Evolutionary conservation across 805 yeast genomes (phyloP), one percentile per base, ranked within the genome.

Genomic region (Saccharomycopsis guyanensis): DNA sequence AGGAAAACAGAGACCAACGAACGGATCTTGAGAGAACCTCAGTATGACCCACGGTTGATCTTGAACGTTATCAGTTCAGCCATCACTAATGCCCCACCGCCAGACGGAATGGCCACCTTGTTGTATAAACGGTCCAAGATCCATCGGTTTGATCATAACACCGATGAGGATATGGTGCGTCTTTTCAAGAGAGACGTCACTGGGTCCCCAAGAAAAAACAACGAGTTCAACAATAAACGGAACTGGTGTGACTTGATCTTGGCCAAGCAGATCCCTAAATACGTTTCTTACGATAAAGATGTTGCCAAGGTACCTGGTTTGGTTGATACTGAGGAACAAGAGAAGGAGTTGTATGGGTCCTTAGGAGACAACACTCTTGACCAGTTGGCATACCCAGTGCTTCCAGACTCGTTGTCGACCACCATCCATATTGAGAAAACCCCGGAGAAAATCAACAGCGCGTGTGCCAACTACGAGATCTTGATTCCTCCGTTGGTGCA

Each of bases 61-160:
- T 74, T 86, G 62, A 91, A 91, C 59, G 77, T 93, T 38, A 82
- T 87, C 38, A 80, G 93, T 5, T 86, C 96, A 15, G 97, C 97
- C 2, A 87, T 91, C 48, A 79, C 83, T 24, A 91, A 91, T 61
- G 79, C 93, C 0, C 96, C 98, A 10, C 97, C 97, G 2, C 96
- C 97, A 1, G 76, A 79, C 59, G 80, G 81, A 4, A 84, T 91
- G 83, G 93, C 95, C 0, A 65, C 67, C 4, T 67, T 91, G 53
- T 66, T 91, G 54, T 73, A 83, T 61, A 77, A 71, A 55, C 70
- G 96, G 55, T 72, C 85, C 12, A 72, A 71, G 45, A 66, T 76
- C 19, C 97, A 89, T 62, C 80, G 73, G 51, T 82, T 80, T 55
- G 83, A 75, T 57, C 61, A 57, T 35, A 60, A 69, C 33, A 80